Evolutionary conservation across 2,329 filamentous ascomycete species (phyloP), one percentile per base, ranked within the genome.

Genomic region (Fusarium piperis): DNA sequence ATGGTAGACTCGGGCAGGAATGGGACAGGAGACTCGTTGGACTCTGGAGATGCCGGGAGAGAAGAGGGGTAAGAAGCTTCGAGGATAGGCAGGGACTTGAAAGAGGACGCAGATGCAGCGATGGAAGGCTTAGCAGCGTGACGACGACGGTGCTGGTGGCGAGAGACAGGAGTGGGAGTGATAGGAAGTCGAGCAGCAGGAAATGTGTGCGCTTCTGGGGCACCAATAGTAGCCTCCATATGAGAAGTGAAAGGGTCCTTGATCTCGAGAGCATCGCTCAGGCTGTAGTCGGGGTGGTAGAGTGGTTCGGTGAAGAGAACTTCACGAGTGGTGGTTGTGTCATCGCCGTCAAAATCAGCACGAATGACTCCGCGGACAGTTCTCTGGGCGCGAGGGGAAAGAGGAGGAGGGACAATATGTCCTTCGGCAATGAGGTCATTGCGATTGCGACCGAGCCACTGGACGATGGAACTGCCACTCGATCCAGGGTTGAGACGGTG

Each of bases 401-500:
- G 59, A 2, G 74, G 39, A 4, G 84, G 84, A 2, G 84, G 83
- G 1, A 85, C 80, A 7, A 83, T 59, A 55, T 84, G 81, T n/a
- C 84, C 84, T 64, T 84, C 80, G 8, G 78, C 76, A 16, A 82
- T 57, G 13, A 84, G 68, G 2, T 77, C 73, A 2, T 68, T 67
- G 6, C 84, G 80, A 5, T 83, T 64, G 1, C 83, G 80, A 16
- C 70, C 69, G 3, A 85, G 59, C 32, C 81, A 79, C 75, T 85
- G 84, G 2, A 69, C 56, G 5, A 85, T 63, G 6, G 83, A 82
- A 18, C 78, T 76, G 4, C 79, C 81, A 1, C 82, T 82, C 0
- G 82, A 80, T 18, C 83, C 83, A 3, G 83, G 82, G 9, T 81
- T 80, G 16, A 85, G 74, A 1, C 83, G 79, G 55, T 84, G 81